phyloP scores from a whole-genome alignment of 2,329 filamentous ascomycete genomes.

The Paraphaeosphaeria sporulosa region DNA sequence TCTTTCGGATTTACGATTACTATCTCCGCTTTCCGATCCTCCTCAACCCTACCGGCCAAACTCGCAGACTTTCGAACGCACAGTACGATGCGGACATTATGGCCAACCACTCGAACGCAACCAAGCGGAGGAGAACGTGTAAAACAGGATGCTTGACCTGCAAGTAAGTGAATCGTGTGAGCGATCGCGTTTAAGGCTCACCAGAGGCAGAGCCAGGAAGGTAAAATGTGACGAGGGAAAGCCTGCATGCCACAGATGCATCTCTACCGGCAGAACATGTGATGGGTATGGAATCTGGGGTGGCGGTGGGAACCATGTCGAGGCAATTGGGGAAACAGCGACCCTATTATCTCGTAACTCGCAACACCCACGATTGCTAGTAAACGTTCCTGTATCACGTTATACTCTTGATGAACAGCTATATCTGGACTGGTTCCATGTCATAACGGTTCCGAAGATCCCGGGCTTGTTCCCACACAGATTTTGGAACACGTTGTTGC shows the following conservation, averaged over 20 bases:
- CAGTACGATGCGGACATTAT: not conserved
- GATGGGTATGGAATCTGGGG: slow-evolving; percentile 57
- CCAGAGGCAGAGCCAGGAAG: slow-evolving; percentile 27
- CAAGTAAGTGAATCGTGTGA: slow-evolving; percentile 27
- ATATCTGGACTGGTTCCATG: slow-evolving; percentile 5
- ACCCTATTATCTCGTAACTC: not conserved
- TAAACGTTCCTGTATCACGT: not conserved
- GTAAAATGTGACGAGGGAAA: slow-evolving; percentile 47
- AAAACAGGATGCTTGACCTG: slow-evolving; percentile 32
- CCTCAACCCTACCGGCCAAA: too few species aligned
- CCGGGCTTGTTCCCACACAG: not conserved
- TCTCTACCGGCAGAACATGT: slow-evolving; percentile 46
- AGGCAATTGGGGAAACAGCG: not conserved
- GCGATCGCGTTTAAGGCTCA: not conserved
- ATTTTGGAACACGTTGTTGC: slow-evolving; percentile 6
- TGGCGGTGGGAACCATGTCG: slow-evolving; percentile 38
- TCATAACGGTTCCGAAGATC: slow-evolving; percentile 5
- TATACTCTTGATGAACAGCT: slow-evolving; percentile 1
- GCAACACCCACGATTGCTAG: slow-evolving; percentile 12
- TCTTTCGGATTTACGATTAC: too few species aligned
- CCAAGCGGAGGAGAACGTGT: slow-evolving; percentile 2
- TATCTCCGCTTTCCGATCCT: too few species aligned
- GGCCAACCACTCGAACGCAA: not conserved
- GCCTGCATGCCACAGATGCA: slow-evolving; percentile 48
- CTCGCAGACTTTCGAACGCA: too few species aligned